Percentiles rank a stretch among this genome's conserved stretches.
These are phyloP conservation scores for Verticillium dahliae DNA, from an alignment of 2,329 filamentous ascomycete genomes.

Conservation along the genomic window DNA sequence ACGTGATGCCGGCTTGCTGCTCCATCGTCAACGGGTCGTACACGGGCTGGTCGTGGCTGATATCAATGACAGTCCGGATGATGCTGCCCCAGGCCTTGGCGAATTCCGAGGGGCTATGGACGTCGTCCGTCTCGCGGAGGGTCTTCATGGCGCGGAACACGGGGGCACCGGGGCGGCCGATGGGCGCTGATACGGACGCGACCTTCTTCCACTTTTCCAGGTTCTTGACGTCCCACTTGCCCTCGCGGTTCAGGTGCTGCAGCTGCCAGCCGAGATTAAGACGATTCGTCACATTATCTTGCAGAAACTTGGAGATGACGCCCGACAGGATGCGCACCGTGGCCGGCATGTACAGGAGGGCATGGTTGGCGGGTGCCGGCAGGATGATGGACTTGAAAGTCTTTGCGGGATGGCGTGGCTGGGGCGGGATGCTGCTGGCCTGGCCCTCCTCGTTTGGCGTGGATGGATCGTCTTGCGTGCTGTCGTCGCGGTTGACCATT, in stretches of 20 bases:
- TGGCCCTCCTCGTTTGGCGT: slow-evolving; percentile 32
- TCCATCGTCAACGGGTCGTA: slow-evolving; percentile 74
- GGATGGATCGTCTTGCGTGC: slow-evolving; percentile 35
- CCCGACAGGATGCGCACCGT: slow-evolving; percentile 73
- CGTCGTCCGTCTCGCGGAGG: slow-evolving; percentile 78
- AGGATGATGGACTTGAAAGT: slow-evolving; percentile 65
- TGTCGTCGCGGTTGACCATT: slow-evolving; percentile 24
- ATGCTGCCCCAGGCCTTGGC: slow-evolving; percentile 58
- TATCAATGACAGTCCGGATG: slow-evolving; percentile 78
- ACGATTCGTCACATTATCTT: slow-evolving; percentile 65
- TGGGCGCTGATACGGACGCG: slow-evolving; percentile 67
- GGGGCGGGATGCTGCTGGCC: slow-evolving; percentile 31
- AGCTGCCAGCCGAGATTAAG: slow-evolving; percentile 86
- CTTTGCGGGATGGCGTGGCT: slow-evolving; percentile 40
- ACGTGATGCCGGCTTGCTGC: slow-evolving; percentile 53
- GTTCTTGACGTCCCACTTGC: slow-evolving; percentile 98
- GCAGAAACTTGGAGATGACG: slow-evolving; percentile 76
- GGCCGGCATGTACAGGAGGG: slow-evolving; percentile 72
- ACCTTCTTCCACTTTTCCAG: slow-evolving; percentile 84
- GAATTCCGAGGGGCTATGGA: slow-evolving; percentile 71
- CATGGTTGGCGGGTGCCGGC: slow-evolving; percentile 73
- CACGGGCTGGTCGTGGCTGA: slow-evolving; percentile 83
- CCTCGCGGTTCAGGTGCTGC: slow-evolving; percentile 77
- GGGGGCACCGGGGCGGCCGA: slow-evolving; percentile 45
- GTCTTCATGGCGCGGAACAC: slow-evolving; percentile 91